A percentile compares a stretch with the other conserved stretches of the same genome.
phyloP scores from a whole-genome alignment of 2,329 filamentous ascomycete genomes.

The Ophiostoma pallidulum region DNA sequence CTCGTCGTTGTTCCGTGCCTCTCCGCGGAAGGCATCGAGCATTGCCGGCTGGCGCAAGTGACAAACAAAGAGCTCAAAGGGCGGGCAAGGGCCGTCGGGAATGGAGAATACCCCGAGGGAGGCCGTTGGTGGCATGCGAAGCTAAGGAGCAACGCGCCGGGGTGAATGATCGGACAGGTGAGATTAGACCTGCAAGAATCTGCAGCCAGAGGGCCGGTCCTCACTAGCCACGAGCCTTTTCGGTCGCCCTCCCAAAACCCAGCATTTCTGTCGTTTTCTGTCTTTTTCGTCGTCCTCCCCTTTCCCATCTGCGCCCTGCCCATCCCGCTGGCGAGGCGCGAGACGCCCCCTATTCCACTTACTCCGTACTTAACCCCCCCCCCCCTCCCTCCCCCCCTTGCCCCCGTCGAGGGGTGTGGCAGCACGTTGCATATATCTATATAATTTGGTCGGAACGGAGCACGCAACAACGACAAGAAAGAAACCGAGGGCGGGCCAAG shows the following conservation, averaged over 20 bases:
- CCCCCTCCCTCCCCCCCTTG: slow-evolving; percentile 4
- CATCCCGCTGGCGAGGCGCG: slow-evolving; percentile 9
- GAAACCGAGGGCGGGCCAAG: too few species aligned
- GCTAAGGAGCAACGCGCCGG: slow-evolving; percentile 1
- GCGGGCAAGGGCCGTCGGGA: neutral
- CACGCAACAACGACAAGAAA: neutral
- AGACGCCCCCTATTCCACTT: slow-evolving; percentile 11
- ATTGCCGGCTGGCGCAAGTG: too few species aligned
- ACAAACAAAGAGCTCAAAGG: too few species aligned
- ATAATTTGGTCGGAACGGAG: too few species aligned
- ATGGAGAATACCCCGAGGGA: neutral
- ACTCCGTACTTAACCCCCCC: slow-evolving; percentile 7
- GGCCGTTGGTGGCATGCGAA: neutral
- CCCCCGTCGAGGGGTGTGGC: neutral
- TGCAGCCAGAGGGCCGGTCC: neutral
- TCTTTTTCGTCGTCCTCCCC: neutral
- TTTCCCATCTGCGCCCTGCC: slow-evolving; percentile 1
- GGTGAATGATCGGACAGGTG: slow-evolving; percentile 1
- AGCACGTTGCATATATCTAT: neutral
- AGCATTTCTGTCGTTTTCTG: neutral
- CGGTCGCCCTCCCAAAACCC: slow-evolving; percentile 5
- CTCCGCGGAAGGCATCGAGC: too few species aligned
- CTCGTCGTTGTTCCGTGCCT: too few species aligned
- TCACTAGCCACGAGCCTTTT: slow-evolving; percentile 6
- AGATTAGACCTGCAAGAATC: slow-evolving; percentile 8